A percentile compares a stretch with the other conserved stretches of the same genome.
Conservation (phyloP, 23 red algal species). For the Gracilariopsis chorda region DNA sequence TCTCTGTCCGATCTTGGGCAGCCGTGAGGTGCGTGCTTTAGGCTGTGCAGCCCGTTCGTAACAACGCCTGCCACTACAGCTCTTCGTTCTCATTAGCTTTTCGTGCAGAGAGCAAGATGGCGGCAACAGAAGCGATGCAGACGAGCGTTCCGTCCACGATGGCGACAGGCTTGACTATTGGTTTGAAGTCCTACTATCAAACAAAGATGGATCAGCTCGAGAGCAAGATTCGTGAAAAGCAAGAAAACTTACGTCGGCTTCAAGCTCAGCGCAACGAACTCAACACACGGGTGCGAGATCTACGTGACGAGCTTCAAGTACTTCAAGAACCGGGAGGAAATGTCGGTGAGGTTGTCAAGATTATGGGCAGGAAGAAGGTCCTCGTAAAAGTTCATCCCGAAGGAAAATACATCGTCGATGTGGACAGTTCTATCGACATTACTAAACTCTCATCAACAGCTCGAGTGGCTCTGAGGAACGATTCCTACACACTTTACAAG, state of each 20-base stretch:
- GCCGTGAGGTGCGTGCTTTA: too few relatives aligned
- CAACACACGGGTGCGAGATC: conserved; percentile 72
- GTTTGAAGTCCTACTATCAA: conserved; percentile 88
- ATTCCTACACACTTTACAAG: conserved; percentile 95
- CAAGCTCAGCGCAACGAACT: conserved; percentile 96
- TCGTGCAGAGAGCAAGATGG: too few relatives aligned
- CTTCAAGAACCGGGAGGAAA: conserved; percentile 96
- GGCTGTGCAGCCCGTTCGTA: too few relatives aligned
- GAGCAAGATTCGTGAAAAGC: conserved; percentile 78
- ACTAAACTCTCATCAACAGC: conserved; percentile 67
- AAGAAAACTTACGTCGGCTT: conserved; percentile 90
- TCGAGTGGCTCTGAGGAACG: conserved; percentile 91
- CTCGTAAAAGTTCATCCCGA: conserved; percentile 99
- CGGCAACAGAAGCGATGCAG: neutral
- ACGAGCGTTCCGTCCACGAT: conserved; percentile 12
- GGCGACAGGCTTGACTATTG: conserved; percentile 43
- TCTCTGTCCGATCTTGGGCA: too few relatives aligned
- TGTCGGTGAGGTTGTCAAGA: conserved; percentile 98
- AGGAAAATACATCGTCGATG: conserved; percentile 97
- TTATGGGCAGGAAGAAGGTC: conserved; percentile 91
- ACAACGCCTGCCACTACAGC: too few relatives aligned
- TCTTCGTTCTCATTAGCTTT: too few relatives aligned
- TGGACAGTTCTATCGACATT: conserved; percentile 83
- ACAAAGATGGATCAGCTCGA: conserved; percentile 96
- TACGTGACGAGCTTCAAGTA: conserved; percentile 95